Base-by-base conservation (phyloP, 305 asterid species). In the Fraxinus greggii region DNA sequence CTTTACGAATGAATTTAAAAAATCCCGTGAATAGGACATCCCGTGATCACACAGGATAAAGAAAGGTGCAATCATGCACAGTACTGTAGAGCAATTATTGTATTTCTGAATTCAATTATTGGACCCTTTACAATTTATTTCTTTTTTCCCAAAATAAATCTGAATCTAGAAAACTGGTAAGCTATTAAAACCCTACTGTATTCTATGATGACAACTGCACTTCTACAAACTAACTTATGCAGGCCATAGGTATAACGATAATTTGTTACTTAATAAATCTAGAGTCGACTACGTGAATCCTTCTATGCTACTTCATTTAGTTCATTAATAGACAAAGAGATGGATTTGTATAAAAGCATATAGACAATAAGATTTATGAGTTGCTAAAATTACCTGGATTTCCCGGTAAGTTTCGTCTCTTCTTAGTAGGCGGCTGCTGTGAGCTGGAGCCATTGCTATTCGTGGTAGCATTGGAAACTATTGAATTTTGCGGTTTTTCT, bases 331-430 rank as follows among this genome's bases (percentile, higher is more conserved):
- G 8, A 33, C 33, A 33, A 35, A 33, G 77, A 72, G 77, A 33
- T 35, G 51, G 77, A 72, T 72, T 61, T 8, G 8, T n/a, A 32
- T 32, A 19, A 35, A 32, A 61, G 17, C 70, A 61, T 1, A 72
- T 19, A 32, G 1, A 33, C 15, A 33, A 32, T 5, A 32, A 32
- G 15, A 72, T 24, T 56, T 3, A 78, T 32, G 42, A 38, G 28
- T 72, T 72, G 70, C 74, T 56, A 23, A 77, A 69, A 45, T 81
- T 86, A 84, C 95, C 97, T 85, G 97, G 97, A 82, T 91, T 92
- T 85, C 97, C 97, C 0, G 95, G 97, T 23, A 92, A 84, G 80
- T 92, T 92, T 81, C 97, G 85, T 83, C 89, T 92, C 90, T 90
- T 91, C 88, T 92, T 92, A 42, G 90, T 78, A 4, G 84, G 86